Percentiles rank a stretch among this genome's conserved stretches.
These are phyloP conservation scores for Trifolium fragiferum DNA, from an alignment of 306 rosid genomes.

Conservation along the genomic window DNA sequence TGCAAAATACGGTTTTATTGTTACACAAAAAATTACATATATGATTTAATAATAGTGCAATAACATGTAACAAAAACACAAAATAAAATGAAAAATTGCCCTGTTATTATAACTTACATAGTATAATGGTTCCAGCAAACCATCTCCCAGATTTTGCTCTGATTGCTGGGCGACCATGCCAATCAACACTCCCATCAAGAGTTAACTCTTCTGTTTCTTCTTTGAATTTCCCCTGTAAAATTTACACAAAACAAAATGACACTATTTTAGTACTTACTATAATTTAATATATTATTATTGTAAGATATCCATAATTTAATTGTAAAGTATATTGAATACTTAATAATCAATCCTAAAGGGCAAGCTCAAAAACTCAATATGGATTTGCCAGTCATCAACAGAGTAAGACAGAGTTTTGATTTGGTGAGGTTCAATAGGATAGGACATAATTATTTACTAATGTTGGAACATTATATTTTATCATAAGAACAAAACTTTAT, in stretches of 20 bases:
- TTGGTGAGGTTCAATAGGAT: not conserved
- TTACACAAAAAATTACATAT: not conserved
- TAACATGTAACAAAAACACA: too few species aligned
- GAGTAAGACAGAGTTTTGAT: not conserved
- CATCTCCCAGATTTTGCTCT: conserved; percentile 82
- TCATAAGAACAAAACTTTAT: not conserved
- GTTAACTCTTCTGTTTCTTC: conserved; percentile 61
- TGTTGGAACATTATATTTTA: conserved; percentile 11
- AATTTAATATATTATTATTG: not conserved
- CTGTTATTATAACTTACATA: too few species aligned
- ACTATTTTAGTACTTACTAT: conserved; percentile 5
- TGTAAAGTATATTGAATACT: not conserved
- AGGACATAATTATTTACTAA: not conserved
- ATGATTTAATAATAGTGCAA: not conserved
- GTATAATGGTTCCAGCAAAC: conserved; percentile 85
- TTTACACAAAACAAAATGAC: not conserved
- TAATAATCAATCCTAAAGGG: not conserved
- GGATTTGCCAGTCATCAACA: not conserved
- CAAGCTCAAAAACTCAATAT: not conserved
- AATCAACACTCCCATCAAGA: conserved; percentile 85
- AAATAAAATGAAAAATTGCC: too few species aligned
- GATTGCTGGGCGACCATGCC: conserved; percentile 83
- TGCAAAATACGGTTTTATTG: not conserved
- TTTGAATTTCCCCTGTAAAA: conserved; percentile 54
- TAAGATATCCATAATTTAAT: not conserved